phyloP scores from a whole-genome alignment of 371 early-diverging fungal species.

The Actinomortierella ambigua region DNA sequence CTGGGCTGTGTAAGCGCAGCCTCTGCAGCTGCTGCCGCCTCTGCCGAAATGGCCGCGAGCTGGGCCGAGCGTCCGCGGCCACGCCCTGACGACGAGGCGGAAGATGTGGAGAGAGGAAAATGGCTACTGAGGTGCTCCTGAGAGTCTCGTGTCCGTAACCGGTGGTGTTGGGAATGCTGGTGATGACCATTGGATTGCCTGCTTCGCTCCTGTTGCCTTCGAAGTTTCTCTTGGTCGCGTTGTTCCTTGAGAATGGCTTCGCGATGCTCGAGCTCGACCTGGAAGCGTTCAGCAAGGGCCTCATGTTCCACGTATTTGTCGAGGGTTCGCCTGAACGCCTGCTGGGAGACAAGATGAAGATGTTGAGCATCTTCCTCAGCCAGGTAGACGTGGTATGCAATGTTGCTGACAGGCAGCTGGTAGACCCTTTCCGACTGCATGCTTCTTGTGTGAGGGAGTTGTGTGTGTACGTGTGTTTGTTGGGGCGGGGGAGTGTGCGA shows the following conservation, averaged over 20 bases:
- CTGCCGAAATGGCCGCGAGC: too few relatives aligned
- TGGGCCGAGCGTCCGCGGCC: too few relatives aligned
- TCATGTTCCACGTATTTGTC: conserved; percentile 34
- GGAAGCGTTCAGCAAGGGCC: conserved; percentile 31
- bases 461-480: neutral
- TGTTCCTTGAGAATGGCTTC: conserved; percentile 18
- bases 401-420: conserved; percentile 35
- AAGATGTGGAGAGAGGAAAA: too few relatives aligned
- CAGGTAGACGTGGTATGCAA: conserved; percentile 40
- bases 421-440: conserved; percentile 31
- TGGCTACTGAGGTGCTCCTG: neutral
- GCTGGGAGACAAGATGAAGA: conserved; percentile 20
- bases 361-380: conserved; percentile 27
- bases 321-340: conserved; percentile 36
- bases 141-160: conserved; percentile 26
- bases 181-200: conserved; percentile 27
- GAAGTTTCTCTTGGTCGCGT: conserved; percentile 28
- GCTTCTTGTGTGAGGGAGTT: neutral
- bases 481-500: neutral
- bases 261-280: conserved; percentile 33
- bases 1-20: too few relatives aligned
- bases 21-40: too few relatives aligned
- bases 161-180: conserved; percentile 26
- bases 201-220: conserved; percentile 21
- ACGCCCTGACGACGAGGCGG: too few relatives aligned